Conservation (phyloP, 2,329 filamentous ascomycete species). For the Penicillium janthinellum region DNA sequence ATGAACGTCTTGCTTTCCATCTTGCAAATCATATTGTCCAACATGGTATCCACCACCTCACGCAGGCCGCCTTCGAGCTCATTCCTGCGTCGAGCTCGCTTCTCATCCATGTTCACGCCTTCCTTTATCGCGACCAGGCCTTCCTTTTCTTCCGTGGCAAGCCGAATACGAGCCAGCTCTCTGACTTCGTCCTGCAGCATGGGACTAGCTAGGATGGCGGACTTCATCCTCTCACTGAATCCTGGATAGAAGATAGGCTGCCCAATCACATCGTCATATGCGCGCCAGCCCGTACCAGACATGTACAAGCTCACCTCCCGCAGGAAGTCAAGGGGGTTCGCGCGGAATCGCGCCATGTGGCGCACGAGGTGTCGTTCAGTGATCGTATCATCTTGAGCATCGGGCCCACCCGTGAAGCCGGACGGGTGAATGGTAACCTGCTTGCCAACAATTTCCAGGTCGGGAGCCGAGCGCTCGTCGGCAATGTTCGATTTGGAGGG, state of each 20-base stretch:
- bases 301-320: conserved; percentile 93
- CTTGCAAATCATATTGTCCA: conserved; percentile 98
- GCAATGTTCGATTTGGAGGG: conserved; percentile 32
- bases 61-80: conserved; percentile 73
- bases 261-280: conserved; percentile 86
- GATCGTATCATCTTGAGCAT: conserved; percentile 49
- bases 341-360: conserved; percentile 83
- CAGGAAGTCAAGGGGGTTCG: conserved; percentile 74
- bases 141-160: conserved; percentile 75
- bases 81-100: conserved; percentile 40
- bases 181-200: conserved; percentile 74
- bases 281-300: conserved; percentile 90
- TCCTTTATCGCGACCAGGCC: conserved; percentile 60
- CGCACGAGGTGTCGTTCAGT: conserved; percentile 56
- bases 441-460: conserved; percentile 74
- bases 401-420: conserved; percentile 54
- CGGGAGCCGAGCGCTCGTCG: conserved; percentile 60
- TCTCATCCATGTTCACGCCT: conserved; percentile 31
- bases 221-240: conserved; percentile 88
- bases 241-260: conserved; percentile 92
- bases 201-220: conserved; percentile 71
- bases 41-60: conserved; percentile 82
- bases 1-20: conserved; percentile 96
- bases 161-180: conserved; percentile 72
- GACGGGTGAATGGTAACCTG: conserved; percentile 74